A percentile compares a stretch with the other conserved stretches of the same genome.
Evolutionary conservation across 345 rosid genomes (phyloP).

Genomic region (Pistacia integerrima): DNA sequence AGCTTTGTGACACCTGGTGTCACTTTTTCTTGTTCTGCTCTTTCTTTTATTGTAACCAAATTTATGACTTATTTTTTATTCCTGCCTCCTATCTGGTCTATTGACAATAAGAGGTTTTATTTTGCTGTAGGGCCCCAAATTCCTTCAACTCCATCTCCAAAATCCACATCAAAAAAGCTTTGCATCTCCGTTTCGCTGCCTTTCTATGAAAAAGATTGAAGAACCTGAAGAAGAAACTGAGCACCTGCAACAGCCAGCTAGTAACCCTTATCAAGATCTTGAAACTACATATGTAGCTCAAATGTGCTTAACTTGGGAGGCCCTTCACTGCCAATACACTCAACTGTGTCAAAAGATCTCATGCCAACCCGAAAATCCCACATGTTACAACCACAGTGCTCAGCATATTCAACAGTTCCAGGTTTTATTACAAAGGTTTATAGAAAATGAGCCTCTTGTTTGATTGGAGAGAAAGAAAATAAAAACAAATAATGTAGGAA

Average conservation of each 20-base stretch:
- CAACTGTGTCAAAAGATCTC: conserved; percentile 72
- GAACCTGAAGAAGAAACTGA: conserved; percentile 72
- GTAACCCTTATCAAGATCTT: conserved; percentile 64
- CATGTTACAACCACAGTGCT: conserved; percentile 77
- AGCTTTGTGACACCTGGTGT: too few species aligned
- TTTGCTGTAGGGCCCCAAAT: conserved; percentile 44
- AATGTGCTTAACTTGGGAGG: conserved; percentile 96
- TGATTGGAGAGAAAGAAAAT: too few species aligned
- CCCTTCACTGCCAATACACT: conserved; percentile 88
- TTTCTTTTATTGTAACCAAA: background rate
- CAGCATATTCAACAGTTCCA: conserved; percentile 89
- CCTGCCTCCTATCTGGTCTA: background rate
- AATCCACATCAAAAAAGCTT: conserved; percentile 78
- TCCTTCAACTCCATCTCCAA: conserved; percentile 66
- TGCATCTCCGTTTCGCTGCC: conserved; percentile 82
- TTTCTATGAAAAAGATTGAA: conserved; percentile 70
- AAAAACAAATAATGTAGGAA: too few species aligned
- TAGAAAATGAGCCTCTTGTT: conserved; percentile 88
- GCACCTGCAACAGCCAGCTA: conserved; percentile 49
- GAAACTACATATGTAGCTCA: conserved; percentile 92
- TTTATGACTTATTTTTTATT: background rate
- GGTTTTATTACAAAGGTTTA: conserved; percentile 84
- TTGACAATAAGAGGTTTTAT: background rate
- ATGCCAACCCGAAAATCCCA: conserved; percentile 58
- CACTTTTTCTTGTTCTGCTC: too few species aligned